Evolutionary conservation across 2,329 filamentous ascomycete genomes (phyloP).

Genomic region (Epichloe elymi): DNA sequence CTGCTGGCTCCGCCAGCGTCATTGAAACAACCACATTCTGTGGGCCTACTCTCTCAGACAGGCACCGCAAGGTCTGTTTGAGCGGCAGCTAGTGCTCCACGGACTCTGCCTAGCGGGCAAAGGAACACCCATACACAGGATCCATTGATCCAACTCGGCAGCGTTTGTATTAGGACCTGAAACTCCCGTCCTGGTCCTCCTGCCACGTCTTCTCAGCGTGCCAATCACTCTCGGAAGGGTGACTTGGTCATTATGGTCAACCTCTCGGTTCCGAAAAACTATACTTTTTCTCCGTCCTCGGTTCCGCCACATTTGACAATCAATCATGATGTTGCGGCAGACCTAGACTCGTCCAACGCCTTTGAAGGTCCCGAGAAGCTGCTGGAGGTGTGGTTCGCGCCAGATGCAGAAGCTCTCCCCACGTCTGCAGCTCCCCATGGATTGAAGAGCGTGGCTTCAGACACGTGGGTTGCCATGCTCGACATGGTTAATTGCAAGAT

Average conservation of each 20-base stretch:
- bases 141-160: background rate
- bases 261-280: slow-evolving; percentile 65
- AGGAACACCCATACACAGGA: slow-evolving; percentile 3
- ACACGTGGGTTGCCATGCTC: slow-evolving; percentile 92
- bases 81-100: slow-evolving; percentile 95
- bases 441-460: slow-evolving; percentile 70
- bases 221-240: background rate
- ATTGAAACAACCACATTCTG: slow-evolving; percentile 47
- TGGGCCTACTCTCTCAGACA: slow-evolving; percentile 98
- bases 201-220: background rate
- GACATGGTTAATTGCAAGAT: slow-evolving; percentile 98
- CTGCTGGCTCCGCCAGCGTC: slow-evolving; percentile 84
- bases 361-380: slow-evolving; percentile 98
- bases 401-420: slow-evolving; percentile 61
- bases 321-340: slow-evolving; percentile 86
- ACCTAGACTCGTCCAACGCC: slow-evolving; percentile 88
- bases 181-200: background rate
- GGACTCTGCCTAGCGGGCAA: slow-evolving; percentile 36
- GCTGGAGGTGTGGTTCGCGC: slow-evolving; percentile 94
- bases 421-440: slow-evolving; percentile 58
- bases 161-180: background rate
- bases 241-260: slow-evolving; percentile 51
- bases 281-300: slow-evolving; percentile 69
- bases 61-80: slow-evolving; percentile 92
- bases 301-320: slow-evolving; percentile 87